phyloP scores from a whole-genome alignment of 108 stramenopile genomes.

The Parmales sp. region DNA sequence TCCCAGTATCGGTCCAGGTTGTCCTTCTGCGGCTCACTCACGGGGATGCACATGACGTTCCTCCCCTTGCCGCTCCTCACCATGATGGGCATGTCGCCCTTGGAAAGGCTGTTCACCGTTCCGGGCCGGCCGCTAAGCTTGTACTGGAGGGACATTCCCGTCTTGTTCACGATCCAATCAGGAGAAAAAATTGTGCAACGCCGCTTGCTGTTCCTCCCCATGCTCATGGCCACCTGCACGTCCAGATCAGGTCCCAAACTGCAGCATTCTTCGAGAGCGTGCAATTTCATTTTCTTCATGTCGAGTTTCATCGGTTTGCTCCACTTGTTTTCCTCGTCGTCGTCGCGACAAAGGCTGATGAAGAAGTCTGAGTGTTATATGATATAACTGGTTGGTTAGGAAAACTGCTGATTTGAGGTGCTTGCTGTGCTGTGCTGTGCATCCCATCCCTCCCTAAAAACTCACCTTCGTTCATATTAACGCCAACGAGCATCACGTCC shows the following conservation, averaged over 20 bases:
- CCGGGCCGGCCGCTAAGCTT: background rate
- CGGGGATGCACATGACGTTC: background rate
- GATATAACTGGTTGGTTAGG: too few relatives aligned
- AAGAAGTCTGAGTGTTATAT: too few relatives aligned
- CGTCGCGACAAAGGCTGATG: too few relatives aligned
- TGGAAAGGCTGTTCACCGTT: background rate
- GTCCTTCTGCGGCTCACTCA: background rate
- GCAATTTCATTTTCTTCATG: background rate
- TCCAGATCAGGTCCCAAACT: too few relatives aligned
- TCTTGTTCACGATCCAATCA: constrained; percentile 6
- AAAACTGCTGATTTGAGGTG: too few relatives aligned
- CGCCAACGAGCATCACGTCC: background rate
- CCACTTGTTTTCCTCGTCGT: background rate
- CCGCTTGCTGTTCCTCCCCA: background rate
- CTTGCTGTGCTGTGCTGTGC: too few relatives aligned
- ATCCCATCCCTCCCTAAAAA: background rate
- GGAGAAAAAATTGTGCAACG: background rate
- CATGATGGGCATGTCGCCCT: background rate
- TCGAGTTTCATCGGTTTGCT: background rate
- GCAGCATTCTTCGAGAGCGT: too few relatives aligned
- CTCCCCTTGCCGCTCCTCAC: background rate
- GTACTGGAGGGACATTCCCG: background rate
- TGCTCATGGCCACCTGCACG: too few relatives aligned
- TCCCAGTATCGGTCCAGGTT: background rate
- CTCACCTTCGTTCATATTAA: background rate